Evolutionary conservation across 2,329 filamentous ascomycete species (phyloP).

Genomic region (Exophiala lecanii-corni): DNA sequence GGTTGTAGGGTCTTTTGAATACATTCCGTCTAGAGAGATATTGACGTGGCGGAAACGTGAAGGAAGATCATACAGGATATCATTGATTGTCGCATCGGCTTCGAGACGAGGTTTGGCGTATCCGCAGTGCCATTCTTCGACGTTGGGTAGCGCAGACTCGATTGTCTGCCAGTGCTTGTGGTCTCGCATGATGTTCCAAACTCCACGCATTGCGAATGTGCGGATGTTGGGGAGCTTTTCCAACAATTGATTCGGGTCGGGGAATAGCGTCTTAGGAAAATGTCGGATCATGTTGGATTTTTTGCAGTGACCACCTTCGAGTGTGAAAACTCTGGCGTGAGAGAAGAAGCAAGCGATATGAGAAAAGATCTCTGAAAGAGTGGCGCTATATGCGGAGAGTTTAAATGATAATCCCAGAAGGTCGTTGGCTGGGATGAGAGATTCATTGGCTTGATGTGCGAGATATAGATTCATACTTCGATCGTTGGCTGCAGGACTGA

Average conservation of each 20-base stretch:
- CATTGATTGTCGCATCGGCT: conserved; percentile 65
- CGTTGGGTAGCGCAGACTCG: conserved; percentile 58
- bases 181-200: conserved; percentile 70
- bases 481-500: conserved; percentile 11
- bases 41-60: conserved; percentile 58
- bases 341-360: conserved; percentile 59
- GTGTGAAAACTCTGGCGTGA: conserved; percentile 60
- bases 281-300: conserved; percentile 65
- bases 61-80: conserved; percentile 57
- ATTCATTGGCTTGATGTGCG: conserved; percentile 14
- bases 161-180: conserved; percentile 60
- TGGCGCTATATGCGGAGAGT: conserved; percentile 61
- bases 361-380: conserved; percentile 64
- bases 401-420: conserved; percentile 54
- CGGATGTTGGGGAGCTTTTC: conserved; percentile 53
- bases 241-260: conserved; percentile 32
- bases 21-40: conserved; percentile 67
- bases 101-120: conserved; percentile 69
- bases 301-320: conserved; percentile 72
- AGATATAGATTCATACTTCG: conserved; percentile 14
- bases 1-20: conserved; percentile 52
- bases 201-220: conserved; percentile 67
- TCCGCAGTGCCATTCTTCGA: conserved; percentile 52
- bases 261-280: conserved; percentile 40
- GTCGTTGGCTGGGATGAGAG: conserved; percentile 41